These are phyloP conservation scores for Aspergillus sp. DNA, from an alignment of 2,329 filamentous ascomycete genomes.

Conservation along the genomic window DNA sequence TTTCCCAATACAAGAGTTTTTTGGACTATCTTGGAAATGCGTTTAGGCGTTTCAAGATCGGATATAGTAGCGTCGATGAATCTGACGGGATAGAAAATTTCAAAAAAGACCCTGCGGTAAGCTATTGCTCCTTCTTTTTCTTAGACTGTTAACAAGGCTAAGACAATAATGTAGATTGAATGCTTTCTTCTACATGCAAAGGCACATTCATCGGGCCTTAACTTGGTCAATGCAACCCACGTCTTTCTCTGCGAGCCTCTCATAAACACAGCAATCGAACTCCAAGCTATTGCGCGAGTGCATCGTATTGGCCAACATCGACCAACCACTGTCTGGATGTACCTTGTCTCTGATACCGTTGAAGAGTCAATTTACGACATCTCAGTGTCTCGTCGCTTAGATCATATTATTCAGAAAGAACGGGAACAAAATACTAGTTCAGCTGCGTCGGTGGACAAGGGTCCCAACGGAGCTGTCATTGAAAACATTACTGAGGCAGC, in stretches of 20 bases:
- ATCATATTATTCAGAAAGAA: conserved; percentile 64
- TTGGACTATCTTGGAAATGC: conserved; percentile 70
- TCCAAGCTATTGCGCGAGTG: conserved; percentile 92
- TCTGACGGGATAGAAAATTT: conserved; percentile 71
- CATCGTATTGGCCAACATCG: conserved; percentile 90
- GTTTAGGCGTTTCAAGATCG: conserved; percentile 70
- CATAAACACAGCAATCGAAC: conserved; percentile 87
- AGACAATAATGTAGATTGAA: conserved; percentile 53
- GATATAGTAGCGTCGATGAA: conserved; percentile 68
- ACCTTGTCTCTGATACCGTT: conserved; percentile 85
- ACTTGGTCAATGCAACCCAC: conserved; percentile 88
- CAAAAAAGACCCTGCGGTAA: conserved; percentile 65
- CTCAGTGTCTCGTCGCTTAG: conserved; percentile 73
- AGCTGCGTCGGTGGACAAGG: conserved; percentile 4
- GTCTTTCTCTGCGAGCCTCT: conserved; percentile 94
- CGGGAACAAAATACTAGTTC: conserved; percentile 28
- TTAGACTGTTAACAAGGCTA: conserved; percentile 4
- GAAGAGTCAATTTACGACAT: conserved; percentile 91
- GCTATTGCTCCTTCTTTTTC: neutral
- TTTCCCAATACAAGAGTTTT: conserved; percentile 86
- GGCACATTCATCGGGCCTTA: conserved; percentile 83
- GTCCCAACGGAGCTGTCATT: conserved; percentile 11
- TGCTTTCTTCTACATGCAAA: conserved; percentile 88
- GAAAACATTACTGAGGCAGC: conserved; percentile 54
- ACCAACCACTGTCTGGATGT: conserved; percentile 92